Base-by-base conservation (phyloP, 805 yeast species). In the Teunomyces cretensis region DNA sequence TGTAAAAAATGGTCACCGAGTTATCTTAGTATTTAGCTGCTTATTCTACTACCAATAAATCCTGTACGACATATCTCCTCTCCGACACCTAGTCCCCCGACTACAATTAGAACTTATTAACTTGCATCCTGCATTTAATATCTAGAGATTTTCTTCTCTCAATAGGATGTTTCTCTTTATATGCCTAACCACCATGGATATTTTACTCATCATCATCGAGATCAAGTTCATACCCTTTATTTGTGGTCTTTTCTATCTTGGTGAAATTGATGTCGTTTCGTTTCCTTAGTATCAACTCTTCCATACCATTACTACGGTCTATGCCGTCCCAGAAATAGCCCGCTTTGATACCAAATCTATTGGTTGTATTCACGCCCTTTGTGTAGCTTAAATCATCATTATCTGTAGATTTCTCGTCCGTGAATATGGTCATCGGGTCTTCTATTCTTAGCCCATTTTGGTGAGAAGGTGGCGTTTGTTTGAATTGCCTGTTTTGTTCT, bases 241-340 rank as follows among this genome's bases (percentile, higher is more conserved):
- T 48, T 32, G 44, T 42, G 15, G 36, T 17, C 9, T 31, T 31
- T 31, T 51, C 51, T 30, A 41, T 35, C 39, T 49, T 51, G 33
- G 37, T 38, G 26, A 41, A 53, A 58, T 71, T 37, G 62, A 31
- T 40, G 33, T 67, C 68, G 27, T 56, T 65, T 19, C 66, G 47
- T 42, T 61, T 61, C 28, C 61, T 71, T 51, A 86, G 73, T 73
- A 86, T 76, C 44, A 75, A 69, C 40, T 67, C 70, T 59, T 91
- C 98, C 64, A 86, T 91, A 3, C 96, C 97, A 58, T 85, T 91
- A 0, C 95, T 82, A 47, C 98, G 68, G 64, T 88, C 91, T 1
- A 91, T 83, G 0, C 97, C 97, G 62, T 88, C 96, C 98, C 98
- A 91, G 46, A 88, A 71, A 52, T 72, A 70, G 0, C 97, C 97